Evolutionary conservation across 176 grass and related monocot species (phyloP).

Genomic region (Urochloa ruziziensis): DNA sequence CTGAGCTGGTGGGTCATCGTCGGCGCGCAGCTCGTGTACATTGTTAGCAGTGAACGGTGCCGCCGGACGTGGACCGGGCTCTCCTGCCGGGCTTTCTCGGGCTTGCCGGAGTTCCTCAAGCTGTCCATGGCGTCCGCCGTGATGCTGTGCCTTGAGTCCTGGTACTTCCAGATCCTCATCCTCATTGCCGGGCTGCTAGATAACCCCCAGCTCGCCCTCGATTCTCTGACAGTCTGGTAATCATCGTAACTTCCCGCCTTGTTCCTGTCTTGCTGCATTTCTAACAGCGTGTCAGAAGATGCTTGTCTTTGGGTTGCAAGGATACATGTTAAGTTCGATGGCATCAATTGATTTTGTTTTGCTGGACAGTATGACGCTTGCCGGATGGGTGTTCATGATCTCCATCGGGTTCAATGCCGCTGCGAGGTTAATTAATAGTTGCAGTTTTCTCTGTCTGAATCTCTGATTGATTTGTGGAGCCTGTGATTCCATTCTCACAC

Average conservation of each 20-base stretch:
- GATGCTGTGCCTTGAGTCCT: constrained; percentile 63
- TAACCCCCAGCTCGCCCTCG: constrained; percentile 55
- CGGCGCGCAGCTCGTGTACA: constrained; percentile 55
- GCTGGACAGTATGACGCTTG: background rate
- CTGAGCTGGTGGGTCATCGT: constrained; percentile 74
- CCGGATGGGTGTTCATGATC: constrained; percentile 22
- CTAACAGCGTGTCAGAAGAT: too few species aligned
- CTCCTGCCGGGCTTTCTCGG: constrained; percentile 48
- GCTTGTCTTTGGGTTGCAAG: too few species aligned
- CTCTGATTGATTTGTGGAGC: background rate
- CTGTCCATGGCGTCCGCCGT: constrained; percentile 58
- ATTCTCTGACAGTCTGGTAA: constrained; percentile 49
- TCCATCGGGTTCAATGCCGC: constrained; percentile 17
- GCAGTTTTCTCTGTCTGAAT: too few species aligned
- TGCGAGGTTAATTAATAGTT: background rate
- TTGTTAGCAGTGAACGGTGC: constrained; percentile 44
- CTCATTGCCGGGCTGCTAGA: constrained; percentile 63
- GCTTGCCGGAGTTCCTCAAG: constrained; percentile 43
- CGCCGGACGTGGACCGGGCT: constrained; percentile 54
- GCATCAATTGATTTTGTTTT: background rate
- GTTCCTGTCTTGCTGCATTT: too few species aligned
- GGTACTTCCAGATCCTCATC: constrained; percentile 62
- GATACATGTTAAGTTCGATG: background rate
- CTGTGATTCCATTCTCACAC: background rate
- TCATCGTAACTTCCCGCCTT: too few species aligned